Evolutionary conservation across 495 filamentous ascomycete species (phyloP).

Genomic region (Jackrogersella minutella): DNA sequence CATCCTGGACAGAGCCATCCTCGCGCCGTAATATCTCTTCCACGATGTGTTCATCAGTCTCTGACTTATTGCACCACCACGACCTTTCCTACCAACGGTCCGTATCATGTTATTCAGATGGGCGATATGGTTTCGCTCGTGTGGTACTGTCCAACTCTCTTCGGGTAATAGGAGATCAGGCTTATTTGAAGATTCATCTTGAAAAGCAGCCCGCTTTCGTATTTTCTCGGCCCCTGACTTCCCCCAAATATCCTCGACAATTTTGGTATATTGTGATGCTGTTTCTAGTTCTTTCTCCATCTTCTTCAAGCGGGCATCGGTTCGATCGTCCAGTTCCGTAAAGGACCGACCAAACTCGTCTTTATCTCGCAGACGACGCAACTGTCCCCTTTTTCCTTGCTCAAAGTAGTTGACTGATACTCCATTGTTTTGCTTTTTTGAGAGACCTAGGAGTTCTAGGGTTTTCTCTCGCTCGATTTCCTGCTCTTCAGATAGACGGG

Average conservation of each 20-base stretch:
- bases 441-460: conserved; percentile 33
- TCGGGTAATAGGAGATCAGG: conserved; percentile 39
- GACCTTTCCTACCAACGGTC: conserved; percentile 25
- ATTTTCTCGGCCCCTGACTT: conserved; percentile 52
- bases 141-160: conserved; percentile 15
- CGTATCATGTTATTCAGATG: conserved; percentile 41
- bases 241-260: conserved; percentile 48
- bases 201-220: conserved; percentile 45
- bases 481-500: conserved; percentile 31
- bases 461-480: conserved; percentile 41
- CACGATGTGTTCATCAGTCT: conserved; percentile 47
- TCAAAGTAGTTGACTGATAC: conserved; percentile 53
- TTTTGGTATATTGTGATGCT: conserved; percentile 47
- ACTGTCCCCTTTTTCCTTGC: conserved; percentile 53
- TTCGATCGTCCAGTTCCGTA: conserved; percentile 53
- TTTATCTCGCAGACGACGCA: conserved; percentile 43
- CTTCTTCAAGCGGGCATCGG: conserved; percentile 54
- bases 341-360: conserved; percentile 46
- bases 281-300: conserved; percentile 64
- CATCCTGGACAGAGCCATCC: conserved; percentile 54
- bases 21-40: conserved; percentile 54
- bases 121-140: conserved; percentile 16
- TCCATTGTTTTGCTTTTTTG: conserved; percentile 4
- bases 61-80: not conserved
- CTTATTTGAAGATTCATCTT: conserved; percentile 43